Evolutionary conservation across 495 filamentous ascomycete genomes (phyloP), one percentile per base, ranked within the genome.

Genomic region (Xanthoparmelia taractica): DNA sequence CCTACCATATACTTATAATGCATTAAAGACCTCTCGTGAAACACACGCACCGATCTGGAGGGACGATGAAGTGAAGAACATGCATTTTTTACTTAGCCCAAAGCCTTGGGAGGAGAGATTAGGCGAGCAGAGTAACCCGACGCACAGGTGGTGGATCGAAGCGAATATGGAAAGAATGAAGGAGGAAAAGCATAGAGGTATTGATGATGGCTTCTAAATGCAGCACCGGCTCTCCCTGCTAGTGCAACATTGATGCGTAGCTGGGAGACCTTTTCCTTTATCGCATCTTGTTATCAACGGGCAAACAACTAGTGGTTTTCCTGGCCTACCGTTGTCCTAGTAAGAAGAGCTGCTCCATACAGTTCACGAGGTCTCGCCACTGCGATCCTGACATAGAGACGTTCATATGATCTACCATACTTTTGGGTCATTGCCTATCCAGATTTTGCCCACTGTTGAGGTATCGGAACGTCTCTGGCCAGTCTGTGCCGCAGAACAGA

Each of bases 1-100:
- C 11, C 72, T 95, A 54, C 86, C 88, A 33, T 94, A 92, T 63
- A 77, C 84, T 31, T 94, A 93, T 73, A 95, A 95, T 73, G 90
- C 87, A 52, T 74, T 94, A 50, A 92, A 92, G 77, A 90, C 90
- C 23, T 65, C 92, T 71, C 79, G 89, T 43, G 81, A 79, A 10
- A 87, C 91, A 59, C 90, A 95, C 65, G 74, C 77, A 52, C 69
- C 78, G 43, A 89, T 93, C 60, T 94, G 90, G 90, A 74, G 80
- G 36, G 90, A 94, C 70, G 83, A 85, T 18, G 67, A 79, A 63
- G 87, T 94, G 23, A 91, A 88, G 79, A 90, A 89, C 71, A 70
- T 92, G 23, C 90, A 94, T 71, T 92, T 88, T 68, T 86, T 95
- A 29, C 69, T 94, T n/a, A 78, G 76, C 36, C 87, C 86, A 33